Conservation (phyloP, 176 grass and related monocot genomes). For the Aegilops sharonensis region DNA sequence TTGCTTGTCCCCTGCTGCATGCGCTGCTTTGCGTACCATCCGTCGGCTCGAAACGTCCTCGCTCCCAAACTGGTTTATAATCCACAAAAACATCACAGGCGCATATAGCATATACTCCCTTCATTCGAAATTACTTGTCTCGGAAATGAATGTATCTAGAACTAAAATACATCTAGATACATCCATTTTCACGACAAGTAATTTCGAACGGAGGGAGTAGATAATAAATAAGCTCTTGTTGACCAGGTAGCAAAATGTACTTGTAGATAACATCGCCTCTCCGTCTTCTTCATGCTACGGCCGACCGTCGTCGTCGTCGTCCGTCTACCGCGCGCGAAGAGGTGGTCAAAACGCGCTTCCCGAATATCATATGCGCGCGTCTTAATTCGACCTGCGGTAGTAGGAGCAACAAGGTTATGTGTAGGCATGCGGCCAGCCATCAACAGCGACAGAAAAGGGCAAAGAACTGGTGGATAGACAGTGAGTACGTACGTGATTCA, state of each 20-base stretch:
- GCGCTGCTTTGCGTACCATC: not conserved
- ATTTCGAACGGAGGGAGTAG: no score
- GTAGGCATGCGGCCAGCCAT: not conserved
- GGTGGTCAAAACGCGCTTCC: conserved; percentile 3
- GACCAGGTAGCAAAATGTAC: not conserved
- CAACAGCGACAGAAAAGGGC: not conserved
- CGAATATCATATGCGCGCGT: no score
- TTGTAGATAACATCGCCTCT: not conserved
- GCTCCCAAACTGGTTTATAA: not conserved
- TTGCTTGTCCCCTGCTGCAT: not conserved
- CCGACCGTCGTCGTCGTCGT: not conserved
- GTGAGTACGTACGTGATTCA: not conserved
- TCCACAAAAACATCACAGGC: not conserved
- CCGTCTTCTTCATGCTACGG: not conserved
- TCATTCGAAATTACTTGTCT: no score
- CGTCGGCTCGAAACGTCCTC: not conserved
- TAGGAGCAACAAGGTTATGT: not conserved
- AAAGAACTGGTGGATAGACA: not conserved
- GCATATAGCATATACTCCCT: no score
- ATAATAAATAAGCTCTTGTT: not conserved
- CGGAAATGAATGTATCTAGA: no score
- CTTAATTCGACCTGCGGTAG: not conserved
- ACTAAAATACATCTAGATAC: no score
- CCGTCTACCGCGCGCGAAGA: not conserved
- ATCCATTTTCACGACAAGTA: no score